Evolutionary conservation across 1,284 basidiomycete species (phyloP).

Genomic region (Anthracocystis walkeri): DNA sequence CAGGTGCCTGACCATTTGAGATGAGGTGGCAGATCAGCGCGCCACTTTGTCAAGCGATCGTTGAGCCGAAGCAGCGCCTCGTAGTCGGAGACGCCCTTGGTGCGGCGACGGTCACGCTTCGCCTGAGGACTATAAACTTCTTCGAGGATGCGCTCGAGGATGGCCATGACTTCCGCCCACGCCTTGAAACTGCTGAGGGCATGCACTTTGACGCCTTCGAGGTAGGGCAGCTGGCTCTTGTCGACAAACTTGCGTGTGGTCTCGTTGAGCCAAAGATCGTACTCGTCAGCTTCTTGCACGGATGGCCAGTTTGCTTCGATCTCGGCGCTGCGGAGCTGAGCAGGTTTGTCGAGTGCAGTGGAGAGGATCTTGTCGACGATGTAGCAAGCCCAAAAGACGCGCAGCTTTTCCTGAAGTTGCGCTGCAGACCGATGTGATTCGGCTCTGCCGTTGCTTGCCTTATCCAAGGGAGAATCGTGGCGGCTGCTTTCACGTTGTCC

Average conservation of each 20-base stretch:
- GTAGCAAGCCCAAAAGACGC: conserved; percentile 54
- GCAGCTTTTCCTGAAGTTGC: conserved; percentile 35
- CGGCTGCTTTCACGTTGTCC: not conserved
- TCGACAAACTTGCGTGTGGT: conserved; percentile 46
- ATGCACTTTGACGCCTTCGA: conserved; percentile 50
- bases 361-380: conserved; percentile 58
- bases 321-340: conserved; percentile 45
- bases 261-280: conserved; percentile 51
- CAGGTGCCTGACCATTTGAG: conserved; percentile 45
- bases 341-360: conserved; percentile 52
- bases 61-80: conserved; percentile 35
- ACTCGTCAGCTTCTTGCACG: conserved; percentile 52
- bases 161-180: conserved; percentile 52
- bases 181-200: conserved; percentile 52
- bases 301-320: conserved; percentile 43
- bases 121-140: conserved; percentile 53
- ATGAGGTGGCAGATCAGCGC: conserved; percentile 35
- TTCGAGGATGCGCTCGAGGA: conserved; percentile 52
- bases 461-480: not conserved
- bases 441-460: not conserved
- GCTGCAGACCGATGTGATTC: conserved; percentile 11
- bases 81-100: conserved; percentile 34
- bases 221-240: conserved; percentile 15
- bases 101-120: conserved; percentile 37
- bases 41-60: conserved; percentile 29